Base-by-base conservation (phyloP, 257 asterid species). In the Jacaranda copaia region DNA sequence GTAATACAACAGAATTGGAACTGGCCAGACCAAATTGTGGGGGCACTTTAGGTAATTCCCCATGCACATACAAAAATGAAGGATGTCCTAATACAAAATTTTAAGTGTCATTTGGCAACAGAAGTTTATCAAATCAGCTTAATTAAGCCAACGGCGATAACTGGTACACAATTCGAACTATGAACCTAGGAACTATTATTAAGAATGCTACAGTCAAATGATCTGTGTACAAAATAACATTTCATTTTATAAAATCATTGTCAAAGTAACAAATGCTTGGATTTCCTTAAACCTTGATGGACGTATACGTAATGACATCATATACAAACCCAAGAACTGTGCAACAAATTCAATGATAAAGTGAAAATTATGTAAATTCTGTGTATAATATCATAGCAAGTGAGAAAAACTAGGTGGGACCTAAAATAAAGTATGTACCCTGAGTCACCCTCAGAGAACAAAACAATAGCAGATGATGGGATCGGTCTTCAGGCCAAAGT, bases 401-500 rank as follows among this genome's bases (percentile, higher is more conserved):
- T 55, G 68, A 46, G 72, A 42, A 68, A 61, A 20, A 25, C 72
- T 72, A 18, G 36, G 60, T 16, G 58, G 35, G 68, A 40, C 59
- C 68, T 56, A 15, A 58, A 55, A 64, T 25, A 49, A 70, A 20
- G 65, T 79, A 70, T n/a, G 67, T 36, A 72, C 75, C 81, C 80
- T 1, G 70, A 70, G 76, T 62, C n/a, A 14, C 48, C 72, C 51
- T 46, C 59, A 5, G 66, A 32, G 74, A 68, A 70, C 61, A 36
- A 77, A 79, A 79, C 75, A 81, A 75, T 76, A 76, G 78, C 39
- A 49, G 65, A 63, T 51, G 69, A 61, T 18, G 32, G 1, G 58
- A 53, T 32, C 4, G 6, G 16, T 56, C 53, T 39, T 60, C 72
- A 14, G 19, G 74, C 68, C 32, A 25, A 25, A 52, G 15, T 57